A percentile compares a stretch with the other conserved stretches of the same genome.
These are phyloP conservation scores for Globisporangium radiosum DNA, from an alignment of 352 stramenopile genomes.

Conservation along the genomic window DNA sequence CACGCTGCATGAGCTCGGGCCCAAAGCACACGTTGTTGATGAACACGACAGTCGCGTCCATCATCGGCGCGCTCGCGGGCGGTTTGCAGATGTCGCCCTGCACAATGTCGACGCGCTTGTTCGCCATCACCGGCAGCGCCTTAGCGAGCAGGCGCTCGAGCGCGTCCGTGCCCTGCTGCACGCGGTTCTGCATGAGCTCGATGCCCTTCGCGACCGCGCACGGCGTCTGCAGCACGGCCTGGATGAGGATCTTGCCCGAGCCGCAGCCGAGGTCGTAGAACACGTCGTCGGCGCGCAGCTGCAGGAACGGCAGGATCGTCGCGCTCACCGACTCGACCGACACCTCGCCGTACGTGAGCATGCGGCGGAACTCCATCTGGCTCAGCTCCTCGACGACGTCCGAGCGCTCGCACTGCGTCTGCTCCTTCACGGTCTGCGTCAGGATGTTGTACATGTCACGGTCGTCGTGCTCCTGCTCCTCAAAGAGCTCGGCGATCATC, in stretches of 20 bases:
- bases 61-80: conserved; percentile 39
- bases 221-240: conserved; percentile 62
- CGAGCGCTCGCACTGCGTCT: conserved; percentile 59
- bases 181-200: conserved; percentile 83
- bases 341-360: conserved; percentile 82
- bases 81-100: conserved; percentile 71
- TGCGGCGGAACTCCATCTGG: conserved; percentile 52
- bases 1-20: conserved; percentile 65
- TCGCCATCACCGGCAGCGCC: conserved; percentile 27
- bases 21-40: conserved; percentile 86
- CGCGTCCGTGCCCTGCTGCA: conserved; percentile 47
- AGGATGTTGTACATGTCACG: conserved; percentile 72
- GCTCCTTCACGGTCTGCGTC: conserved; percentile 47
- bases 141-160: conserved; percentile 40
- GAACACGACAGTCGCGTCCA: conserved; percentile 78
- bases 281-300: conserved; percentile 56
- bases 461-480: conserved; percentile 74
- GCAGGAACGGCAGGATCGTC: conserved; percentile 61
- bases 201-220: conserved; percentile 67
- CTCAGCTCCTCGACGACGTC: conserved; percentile 65
- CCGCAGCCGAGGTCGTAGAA: conserved; percentile 83
- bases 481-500: conserved; percentile 52
- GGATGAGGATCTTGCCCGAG: conserved; percentile 75
- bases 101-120: conserved; percentile 57
- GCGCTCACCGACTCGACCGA: conserved; percentile 54